Base-by-base conservation (phyloP, 371 early-diverging fungal genomes). In the Smittium mucronatum region DNA sequence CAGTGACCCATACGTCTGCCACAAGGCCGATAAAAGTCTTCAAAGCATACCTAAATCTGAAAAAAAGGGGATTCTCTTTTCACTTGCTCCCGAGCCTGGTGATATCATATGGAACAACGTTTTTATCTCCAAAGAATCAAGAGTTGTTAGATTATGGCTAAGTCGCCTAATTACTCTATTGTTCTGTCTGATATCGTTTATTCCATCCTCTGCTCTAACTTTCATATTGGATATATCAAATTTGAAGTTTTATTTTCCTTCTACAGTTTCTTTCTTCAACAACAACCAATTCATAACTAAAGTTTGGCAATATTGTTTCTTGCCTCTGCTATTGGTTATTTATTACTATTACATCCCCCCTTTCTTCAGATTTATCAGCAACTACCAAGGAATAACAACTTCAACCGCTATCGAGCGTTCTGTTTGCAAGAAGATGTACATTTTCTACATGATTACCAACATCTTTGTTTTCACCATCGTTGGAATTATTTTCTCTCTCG, bases 71-170 rank as follows among this genome's bases (percentile, higher is more conserved):
- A 65, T 81, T 69, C 72, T 72, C n/a, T 61, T 86, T 2, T 80
- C 81, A 58, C 74, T 86, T 25, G 83, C 87, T 32, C 93, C 92
- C 2, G 81, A 85, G 29, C 89, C 90, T 64, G 86, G 84, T 68
- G 89, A 92, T 73, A 85, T 93, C 59, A 82, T 91, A 58, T 93
- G 92, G 92, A 79, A 85, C 63, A 92, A 91, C 71, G 79, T 87
- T 34, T 80, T 86, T 60, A 78, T 89, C 72, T 78, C 83, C 25
- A 79, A 80, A 30, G 78, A 82, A 57, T 74, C 82, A n/a, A 82
- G 87, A 58, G 69, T 80, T 68, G 74, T 81, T n/a, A 84, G 89
- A 15, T 76, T 82, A 58, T 69, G 87, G 69, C 70, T 83, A 57
- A 85, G 83, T 11, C 79, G 86, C 0, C 73, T 80, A 15, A 65